phyloP scores from a whole-genome alignment of 192 early-diverging fungal species.

The Pilaira anomala region DNA sequence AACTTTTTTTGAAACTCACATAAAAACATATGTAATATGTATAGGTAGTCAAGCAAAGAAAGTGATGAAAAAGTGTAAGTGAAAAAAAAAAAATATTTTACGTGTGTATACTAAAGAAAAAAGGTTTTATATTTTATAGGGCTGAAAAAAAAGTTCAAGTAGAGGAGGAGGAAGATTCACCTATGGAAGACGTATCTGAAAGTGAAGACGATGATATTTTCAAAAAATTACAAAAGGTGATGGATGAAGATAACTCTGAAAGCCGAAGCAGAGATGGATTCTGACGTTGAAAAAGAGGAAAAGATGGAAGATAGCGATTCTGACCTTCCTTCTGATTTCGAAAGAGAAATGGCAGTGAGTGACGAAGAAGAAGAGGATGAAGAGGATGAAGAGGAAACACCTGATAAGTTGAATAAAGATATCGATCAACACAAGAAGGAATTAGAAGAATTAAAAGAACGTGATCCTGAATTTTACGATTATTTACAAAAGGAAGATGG shows the following conservation, averaged over 20 bases:
- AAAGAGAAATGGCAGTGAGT: constrained; percentile 35
- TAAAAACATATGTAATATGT: too few species aligned
- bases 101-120: too few species aligned
- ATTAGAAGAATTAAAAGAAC: constrained; percentile 78
- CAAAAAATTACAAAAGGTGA: background rate
- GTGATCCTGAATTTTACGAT: constrained; percentile 91
- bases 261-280: too few species aligned
- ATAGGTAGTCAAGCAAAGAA: too few species aligned
- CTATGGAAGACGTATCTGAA: too few species aligned
- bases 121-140: too few species aligned
- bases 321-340: constrained; percentile 29
- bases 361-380: constrained; percentile 53
- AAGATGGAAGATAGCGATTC: constrained; percentile 29
- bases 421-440: constrained; percentile 73
- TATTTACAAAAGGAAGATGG: constrained; percentile 86
- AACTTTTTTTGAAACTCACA: too few species aligned
- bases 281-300: constrained; percentile 49
- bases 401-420: constrained; percentile 44
- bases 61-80: too few species aligned
- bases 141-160: too few species aligned
- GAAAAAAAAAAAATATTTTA: too few species aligned
- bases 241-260: too few species aligned
- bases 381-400: constrained; percentile 57
- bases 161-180: too few species aligned
- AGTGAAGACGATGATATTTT: background rate